A percentile compares a stretch with the other conserved stretches of the same genome.
Evolutionary conservation across 495 filamentous ascomycete genomes (phyloP).

Genomic region (Tricharina praecox): DNA sequence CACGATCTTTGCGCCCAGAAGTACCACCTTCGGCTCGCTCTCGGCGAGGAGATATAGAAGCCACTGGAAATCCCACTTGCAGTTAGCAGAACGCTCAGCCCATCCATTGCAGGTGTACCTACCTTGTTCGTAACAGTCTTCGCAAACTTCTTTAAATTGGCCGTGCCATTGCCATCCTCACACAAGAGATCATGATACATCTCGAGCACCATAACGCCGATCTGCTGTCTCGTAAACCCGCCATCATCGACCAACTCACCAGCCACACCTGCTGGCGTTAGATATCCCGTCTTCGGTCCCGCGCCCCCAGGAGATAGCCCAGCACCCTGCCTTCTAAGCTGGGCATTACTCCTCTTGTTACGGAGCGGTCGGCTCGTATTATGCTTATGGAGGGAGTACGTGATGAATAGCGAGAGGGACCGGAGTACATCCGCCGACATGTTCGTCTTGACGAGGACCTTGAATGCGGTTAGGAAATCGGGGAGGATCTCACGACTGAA

Average conservation of each 20-base stretch:
- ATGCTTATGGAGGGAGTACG: constrained; percentile 68
- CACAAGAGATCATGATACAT: constrained; percentile 77
- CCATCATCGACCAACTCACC: constrained; percentile 16
- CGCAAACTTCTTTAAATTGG: constrained; percentile 72
- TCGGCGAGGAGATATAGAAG: constrained; percentile 84
- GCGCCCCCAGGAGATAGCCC: background rate
- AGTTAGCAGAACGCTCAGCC: background rate
- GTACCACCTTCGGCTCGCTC: constrained; percentile 63
- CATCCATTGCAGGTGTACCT: constrained; percentile 19
- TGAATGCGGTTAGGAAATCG: constrained; percentile 61
- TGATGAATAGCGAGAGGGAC: constrained; percentile 81
- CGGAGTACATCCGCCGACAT: constrained; percentile 66
- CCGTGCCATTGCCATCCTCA: constrained; percentile 41
- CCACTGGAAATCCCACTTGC: constrained; percentile 50
- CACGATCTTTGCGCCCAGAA: constrained; percentile 68
- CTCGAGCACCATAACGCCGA: constrained; percentile 60
- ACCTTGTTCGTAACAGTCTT: constrained; percentile 94
- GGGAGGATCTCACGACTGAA: constrained; percentile 50
- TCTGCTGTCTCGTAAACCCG: constrained; percentile 31
- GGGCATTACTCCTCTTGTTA: constrained; percentile 37
- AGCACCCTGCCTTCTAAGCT: constrained; percentile 12
- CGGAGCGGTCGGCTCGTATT: constrained; percentile 31
- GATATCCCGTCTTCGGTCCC: background rate
- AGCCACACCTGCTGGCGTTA: background rate
- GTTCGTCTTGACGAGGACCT: constrained; percentile 57